Conservation (phyloP, 108 stramenopile species). For the Poteriospumella lacustris region DNA sequence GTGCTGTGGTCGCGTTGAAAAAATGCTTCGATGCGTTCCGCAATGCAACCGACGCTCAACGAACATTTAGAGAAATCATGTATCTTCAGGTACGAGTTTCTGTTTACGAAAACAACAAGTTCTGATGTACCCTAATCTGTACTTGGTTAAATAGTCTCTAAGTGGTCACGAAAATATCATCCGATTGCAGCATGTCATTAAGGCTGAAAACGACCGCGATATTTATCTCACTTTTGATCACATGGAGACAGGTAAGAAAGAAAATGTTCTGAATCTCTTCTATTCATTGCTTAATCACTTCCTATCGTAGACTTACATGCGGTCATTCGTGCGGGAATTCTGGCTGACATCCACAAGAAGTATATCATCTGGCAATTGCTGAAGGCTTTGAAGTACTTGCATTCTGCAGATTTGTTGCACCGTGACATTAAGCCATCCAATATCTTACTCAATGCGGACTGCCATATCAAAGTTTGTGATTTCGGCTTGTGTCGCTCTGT, state of each 20-base stretch:
- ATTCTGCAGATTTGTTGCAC: slow-evolving; percentile 58
- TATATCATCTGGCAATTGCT: slow-evolving; percentile 73
- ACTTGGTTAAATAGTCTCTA: slow-evolving; percentile 38
- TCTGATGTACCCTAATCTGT: not conserved
- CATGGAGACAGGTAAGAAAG: slow-evolving; percentile 52
- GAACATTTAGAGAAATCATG: slow-evolving; percentile 75
- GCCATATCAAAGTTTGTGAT: slow-evolving; percentile 64
- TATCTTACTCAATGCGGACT: slow-evolving; percentile 60
- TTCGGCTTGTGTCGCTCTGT: slow-evolving; percentile 57
- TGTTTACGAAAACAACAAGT: not conserved
- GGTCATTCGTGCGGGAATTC: slow-evolving; percentile 68
- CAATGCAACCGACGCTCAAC: slow-evolving; percentile 68
- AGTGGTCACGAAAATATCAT: slow-evolving; percentile 74
- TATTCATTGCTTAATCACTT: not conserved
- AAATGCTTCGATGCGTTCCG: slow-evolving; percentile 82
- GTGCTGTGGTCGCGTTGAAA: slow-evolving; percentile 65
- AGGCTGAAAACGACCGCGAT: slow-evolving; percentile 71
- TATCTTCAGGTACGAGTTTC: slow-evolving; percentile 65
- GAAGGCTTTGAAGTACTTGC: slow-evolving; percentile 73
- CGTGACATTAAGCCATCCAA: slow-evolving; percentile 63
- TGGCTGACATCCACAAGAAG: slow-evolving; percentile 71
- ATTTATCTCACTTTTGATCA: slow-evolving; percentile 77
- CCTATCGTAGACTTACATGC: slow-evolving; percentile 63
- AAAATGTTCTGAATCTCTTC: not conserved
- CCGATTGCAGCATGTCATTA: slow-evolving; percentile 62